Conservation (phyloP, 345 rosid genomes). For the Lenwebbia sp. region DNA sequence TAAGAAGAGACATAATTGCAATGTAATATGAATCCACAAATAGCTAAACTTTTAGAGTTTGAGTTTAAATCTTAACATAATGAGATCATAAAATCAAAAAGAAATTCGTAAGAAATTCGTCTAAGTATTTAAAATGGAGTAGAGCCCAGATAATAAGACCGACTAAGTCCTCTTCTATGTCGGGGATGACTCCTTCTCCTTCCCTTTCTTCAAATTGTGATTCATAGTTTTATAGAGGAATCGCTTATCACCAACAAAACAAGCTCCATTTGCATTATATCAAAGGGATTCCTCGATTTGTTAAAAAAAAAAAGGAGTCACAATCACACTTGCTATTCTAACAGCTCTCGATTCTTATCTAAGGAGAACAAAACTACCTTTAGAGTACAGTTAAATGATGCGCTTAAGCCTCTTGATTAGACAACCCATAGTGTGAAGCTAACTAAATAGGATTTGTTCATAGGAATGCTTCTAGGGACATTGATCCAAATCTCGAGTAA, state of each 20-base stretch:
- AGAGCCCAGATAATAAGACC: background rate
- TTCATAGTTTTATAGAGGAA: background rate
- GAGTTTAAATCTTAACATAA: background rate
- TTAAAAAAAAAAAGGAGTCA: background rate
- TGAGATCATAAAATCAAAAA: background rate
- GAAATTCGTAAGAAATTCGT: background rate
- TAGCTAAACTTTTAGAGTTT: background rate
- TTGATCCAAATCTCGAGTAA: constrained; percentile 1
- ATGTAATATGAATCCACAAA: background rate
- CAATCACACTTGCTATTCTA: background rate
- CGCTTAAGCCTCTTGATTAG: background rate
- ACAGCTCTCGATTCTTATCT: background rate
- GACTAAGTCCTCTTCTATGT: background rate
- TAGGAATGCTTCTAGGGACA: background rate
- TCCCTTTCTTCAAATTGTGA: background rate
- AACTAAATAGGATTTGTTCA: background rate
- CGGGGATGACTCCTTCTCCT: background rate
- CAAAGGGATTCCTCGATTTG: background rate
- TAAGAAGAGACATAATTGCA: background rate
- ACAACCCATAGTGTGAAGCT: background rate
- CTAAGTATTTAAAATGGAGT: background rate
- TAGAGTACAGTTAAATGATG: background rate
- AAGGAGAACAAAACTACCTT: background rate
- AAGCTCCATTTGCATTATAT: background rate
- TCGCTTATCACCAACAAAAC: background rate